These are phyloP conservation scores for Cystobasidium ongulense DNA, from an alignment of 768 basidiomycete species.

Conservation along the genomic window DNA sequence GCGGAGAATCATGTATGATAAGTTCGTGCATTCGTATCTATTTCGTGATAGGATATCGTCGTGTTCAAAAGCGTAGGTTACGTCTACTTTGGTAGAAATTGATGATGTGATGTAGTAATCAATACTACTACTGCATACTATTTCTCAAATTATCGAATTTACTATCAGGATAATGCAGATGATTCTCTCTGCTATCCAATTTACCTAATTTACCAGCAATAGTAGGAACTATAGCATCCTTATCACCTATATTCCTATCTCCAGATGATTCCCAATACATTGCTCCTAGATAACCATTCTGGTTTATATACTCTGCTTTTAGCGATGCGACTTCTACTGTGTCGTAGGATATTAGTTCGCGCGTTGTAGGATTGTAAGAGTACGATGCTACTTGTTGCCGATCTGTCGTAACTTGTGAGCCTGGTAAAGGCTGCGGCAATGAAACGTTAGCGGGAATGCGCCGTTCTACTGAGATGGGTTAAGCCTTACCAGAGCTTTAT, in stretches of 20 bases:
- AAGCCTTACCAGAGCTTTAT: constrained; percentile 57
- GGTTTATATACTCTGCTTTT: constrained; percentile 55
- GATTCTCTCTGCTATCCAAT: constrained; percentile 65
- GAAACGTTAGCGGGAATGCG: too few relatives aligned
- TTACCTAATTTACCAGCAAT: constrained; percentile 53
- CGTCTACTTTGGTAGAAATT: too few relatives aligned
- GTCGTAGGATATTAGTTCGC: constrained; percentile 79
- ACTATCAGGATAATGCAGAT: constrained; percentile 68
- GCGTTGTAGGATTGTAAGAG: constrained; percentile 64
- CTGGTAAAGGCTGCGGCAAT: constrained; percentile 64
- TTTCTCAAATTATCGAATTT: constrained; percentile 70
- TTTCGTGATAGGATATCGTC: too few relatives aligned
- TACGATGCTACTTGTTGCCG: constrained; percentile 65
- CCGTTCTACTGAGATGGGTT: not conserved
- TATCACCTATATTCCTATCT: constrained; percentile 63
- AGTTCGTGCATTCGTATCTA: too few relatives aligned
- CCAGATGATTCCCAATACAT: constrained; percentile 87
- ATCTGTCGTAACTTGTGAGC: constrained; percentile 60
- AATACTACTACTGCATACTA: constrained; percentile 57
- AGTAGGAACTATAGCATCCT: constrained; percentile 66
- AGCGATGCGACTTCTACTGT: constrained; percentile 58
- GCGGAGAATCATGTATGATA: too few relatives aligned
- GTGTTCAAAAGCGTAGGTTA: too few relatives aligned
- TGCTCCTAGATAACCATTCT: constrained; percentile 61
- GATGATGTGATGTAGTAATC: too few relatives aligned